Conservation (phyloP, 805 yeast species). For the Lipomyces sp. region DNA sequence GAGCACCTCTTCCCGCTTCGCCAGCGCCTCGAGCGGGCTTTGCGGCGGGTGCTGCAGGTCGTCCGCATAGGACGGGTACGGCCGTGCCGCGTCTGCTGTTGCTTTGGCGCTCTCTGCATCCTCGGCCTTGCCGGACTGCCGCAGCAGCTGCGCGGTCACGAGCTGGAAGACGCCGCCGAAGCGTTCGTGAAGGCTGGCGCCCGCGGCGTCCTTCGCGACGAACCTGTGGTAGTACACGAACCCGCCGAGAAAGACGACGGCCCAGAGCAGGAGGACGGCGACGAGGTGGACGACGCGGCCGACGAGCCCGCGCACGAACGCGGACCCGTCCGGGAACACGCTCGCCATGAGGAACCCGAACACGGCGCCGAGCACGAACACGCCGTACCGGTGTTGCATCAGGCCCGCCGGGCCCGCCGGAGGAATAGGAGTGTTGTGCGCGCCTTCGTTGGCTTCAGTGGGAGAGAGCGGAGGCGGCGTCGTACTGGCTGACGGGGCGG, state of each 20-base stretch:
- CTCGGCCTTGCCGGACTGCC: too few relatives aligned
- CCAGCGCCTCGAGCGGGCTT: background rate
- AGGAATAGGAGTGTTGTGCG: too few relatives aligned
- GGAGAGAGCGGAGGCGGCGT: too few relatives aligned
- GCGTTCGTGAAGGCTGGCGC: too few relatives aligned
- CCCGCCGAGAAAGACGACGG: background rate
- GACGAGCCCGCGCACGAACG: background rate
- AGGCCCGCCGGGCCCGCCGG: too few relatives aligned
- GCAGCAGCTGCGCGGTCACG: background rate
- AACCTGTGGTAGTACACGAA: conserved; percentile 1
- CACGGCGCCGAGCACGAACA: conserved; percentile 5
- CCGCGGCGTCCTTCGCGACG: background rate
- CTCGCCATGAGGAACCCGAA: conserved; percentile 18
- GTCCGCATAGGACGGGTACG: conserved; percentile 6
- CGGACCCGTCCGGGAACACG: conserved; percentile 6
- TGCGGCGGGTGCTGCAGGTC: background rate
- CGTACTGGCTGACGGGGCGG: too few relatives aligned
- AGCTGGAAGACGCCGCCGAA: background rate
- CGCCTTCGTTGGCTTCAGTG: too few relatives aligned
- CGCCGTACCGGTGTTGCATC: conserved; percentile 3
- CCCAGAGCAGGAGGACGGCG: conserved; percentile 8
- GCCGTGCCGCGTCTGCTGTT: conserved; percentile 16
- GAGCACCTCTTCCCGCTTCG: background rate
- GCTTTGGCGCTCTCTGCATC: background rate
- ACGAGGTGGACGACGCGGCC: conserved; percentile 1